Percentiles rank a stretch among this genome's conserved stretches.
phyloP scores from a whole-genome alignment of 257 asterid species.

The Lantana camara region DNA sequence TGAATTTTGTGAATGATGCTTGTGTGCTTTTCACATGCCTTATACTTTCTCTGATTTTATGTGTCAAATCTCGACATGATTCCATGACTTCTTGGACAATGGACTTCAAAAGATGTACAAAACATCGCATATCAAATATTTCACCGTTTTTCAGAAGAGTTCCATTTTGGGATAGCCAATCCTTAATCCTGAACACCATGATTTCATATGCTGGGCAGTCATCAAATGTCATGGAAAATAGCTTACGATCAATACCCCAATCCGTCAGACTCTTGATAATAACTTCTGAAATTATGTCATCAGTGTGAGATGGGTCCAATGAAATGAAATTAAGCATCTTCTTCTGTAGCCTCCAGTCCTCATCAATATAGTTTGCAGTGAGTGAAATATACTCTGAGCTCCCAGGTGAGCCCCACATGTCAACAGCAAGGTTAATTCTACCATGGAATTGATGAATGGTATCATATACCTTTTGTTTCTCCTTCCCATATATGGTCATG shows the following conservation, averaged over 20 bases:
- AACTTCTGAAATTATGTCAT: constrained; percentile 74
- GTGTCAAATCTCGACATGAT: constrained; percentile 53
- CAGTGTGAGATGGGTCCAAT: constrained; percentile 65
- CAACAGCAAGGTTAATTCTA: constrained; percentile 74
- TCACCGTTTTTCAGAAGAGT: constrained; percentile 78
- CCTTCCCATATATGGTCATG: constrained; percentile 62
- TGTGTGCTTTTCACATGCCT: constrained; percentile 75
- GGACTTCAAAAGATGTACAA: constrained; percentile 72
- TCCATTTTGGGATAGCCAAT: constrained; percentile 71
- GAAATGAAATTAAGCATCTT: constrained; percentile 79
- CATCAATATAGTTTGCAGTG: constrained; percentile 79
- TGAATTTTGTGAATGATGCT: constrained; percentile 59
- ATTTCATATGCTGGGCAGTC: constrained; percentile 62
- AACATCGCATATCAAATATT: constrained; percentile 74
- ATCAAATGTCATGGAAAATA: constrained; percentile 89
- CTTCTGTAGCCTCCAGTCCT: constrained; percentile 85
- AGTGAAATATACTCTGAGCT: constrained; percentile 65
- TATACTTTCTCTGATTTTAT: constrained; percentile 69
- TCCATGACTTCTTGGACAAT: constrained; percentile 69
- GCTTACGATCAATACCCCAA: constrained; percentile 79
- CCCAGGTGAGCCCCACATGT: constrained; percentile 75
- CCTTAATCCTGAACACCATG: constrained; percentile 70
- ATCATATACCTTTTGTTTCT: constrained; percentile 76
- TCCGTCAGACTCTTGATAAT: constrained; percentile 70
- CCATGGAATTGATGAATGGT: constrained; percentile 66